Evolutionary conservation across 2,329 filamentous ascomycete genomes (phyloP).

Genomic region (Sclerotinia borealis): DNA sequence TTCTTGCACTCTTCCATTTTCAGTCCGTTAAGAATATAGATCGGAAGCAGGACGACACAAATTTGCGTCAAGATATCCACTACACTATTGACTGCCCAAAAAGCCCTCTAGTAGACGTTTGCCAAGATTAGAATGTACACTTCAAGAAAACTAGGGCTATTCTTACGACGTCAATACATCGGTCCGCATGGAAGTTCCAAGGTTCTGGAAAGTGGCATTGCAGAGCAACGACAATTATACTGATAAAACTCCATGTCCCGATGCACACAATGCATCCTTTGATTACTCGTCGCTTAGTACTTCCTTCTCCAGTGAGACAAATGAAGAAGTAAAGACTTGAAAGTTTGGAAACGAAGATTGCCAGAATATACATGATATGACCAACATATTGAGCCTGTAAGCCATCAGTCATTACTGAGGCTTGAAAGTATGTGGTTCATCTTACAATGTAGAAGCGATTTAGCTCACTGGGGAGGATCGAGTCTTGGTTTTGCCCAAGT

Average conservation of each 20-base stretch:
- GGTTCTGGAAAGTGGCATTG: neutral
- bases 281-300: neutral
- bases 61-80: neutral
- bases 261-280: neutral
- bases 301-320: neutral
- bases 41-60: neutral
- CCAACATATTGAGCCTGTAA: neutral
- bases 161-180: constrained; percentile 2
- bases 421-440: neutral
- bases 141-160: neutral
- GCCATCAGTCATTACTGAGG: neutral
- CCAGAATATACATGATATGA: neutral
- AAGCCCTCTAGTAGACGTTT: neutral
- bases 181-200: neutral
- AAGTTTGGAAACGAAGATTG: neutral
- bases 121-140: neutral
- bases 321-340: neutral
- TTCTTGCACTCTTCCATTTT: neutral
- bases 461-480: neutral
- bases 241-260: neutral
- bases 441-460: neutral
- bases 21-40: neutral
- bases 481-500: neutral
- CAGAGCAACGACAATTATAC: neutral
- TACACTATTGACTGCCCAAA: neutral